These are phyloP conservation scores for Huntiella abstrusa DNA, from an alignment of 2,329 filamentous ascomycete genomes.

Conservation along the genomic window DNA sequence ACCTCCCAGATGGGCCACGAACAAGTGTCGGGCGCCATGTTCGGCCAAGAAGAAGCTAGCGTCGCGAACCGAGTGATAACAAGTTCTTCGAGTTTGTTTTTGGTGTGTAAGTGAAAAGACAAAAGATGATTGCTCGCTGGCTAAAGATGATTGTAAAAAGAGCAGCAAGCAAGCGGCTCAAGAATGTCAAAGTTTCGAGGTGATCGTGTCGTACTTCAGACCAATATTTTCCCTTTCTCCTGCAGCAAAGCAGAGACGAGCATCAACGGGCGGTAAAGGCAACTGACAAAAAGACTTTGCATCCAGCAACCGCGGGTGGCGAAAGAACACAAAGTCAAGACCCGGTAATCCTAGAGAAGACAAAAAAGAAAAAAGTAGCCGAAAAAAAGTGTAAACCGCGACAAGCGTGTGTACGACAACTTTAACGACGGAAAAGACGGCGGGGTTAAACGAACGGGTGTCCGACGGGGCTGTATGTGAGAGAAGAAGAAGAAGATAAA, in stretches of 20 bases:
- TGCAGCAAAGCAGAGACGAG: no score
- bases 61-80: neutral
- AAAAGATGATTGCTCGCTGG: neutral
- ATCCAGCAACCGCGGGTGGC: conserved; percentile 1
- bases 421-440: no score
- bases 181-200: neutral
- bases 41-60: neutral
- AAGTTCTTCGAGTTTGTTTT: no score
- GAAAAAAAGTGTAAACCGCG: no score
- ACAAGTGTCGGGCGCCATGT: conserved; percentile 11
- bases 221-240: no score
- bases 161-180: neutral
- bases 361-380: no score
- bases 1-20: conserved; percentile 39
- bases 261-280: no score
- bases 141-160: neutral
- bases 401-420: no score
- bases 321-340: neutral
- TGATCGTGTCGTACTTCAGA: neutral
- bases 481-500: no score
- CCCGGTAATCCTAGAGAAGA: no score
- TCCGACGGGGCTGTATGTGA: no score
- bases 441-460: no score
- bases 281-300: neutral
- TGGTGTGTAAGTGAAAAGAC: neutral